phyloP scores from a whole-genome alignment of 2,329 filamentous ascomycete species.

The Zasmidium cellare region DNA sequence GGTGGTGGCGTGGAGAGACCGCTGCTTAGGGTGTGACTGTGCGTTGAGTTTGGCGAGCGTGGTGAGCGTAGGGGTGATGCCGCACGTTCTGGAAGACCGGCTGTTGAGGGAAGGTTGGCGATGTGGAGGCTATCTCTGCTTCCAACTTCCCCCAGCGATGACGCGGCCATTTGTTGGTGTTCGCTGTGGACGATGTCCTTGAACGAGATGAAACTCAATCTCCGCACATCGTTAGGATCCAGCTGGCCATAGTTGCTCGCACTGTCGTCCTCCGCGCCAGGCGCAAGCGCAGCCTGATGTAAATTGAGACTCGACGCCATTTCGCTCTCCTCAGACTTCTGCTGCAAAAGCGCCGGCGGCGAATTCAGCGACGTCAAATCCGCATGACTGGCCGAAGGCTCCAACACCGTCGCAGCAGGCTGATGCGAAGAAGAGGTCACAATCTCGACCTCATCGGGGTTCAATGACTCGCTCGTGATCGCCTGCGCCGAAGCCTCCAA shows the following conservation, averaged over 20 bases:
- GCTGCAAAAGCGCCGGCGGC: constrained; percentile 15
- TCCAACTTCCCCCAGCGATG: constrained; percentile 49
- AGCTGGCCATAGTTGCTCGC: constrained; percentile 75
- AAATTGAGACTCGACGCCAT: constrained; percentile 67
- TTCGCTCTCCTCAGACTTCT: constrained; percentile 24
- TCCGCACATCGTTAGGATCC: constrained; percentile 75
- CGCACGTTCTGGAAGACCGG: constrained; percentile 54
- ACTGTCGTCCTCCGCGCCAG: constrained; percentile 57
- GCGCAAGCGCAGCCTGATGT: constrained; percentile 79
- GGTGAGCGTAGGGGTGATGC: constrained; percentile 80
- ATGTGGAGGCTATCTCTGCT: constrained; percentile 68
- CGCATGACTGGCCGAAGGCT: constrained; percentile 30
- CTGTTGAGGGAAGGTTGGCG: constrained; percentile 18
- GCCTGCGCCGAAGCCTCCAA: constrained; percentile 88
- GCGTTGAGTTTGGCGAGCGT: constrained; percentile 33
- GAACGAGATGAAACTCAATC: constrained; percentile 93
- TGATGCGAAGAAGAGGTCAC: constrained; percentile 84
- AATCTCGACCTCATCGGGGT: constrained; percentile 90
- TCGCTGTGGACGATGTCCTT: constrained; percentile 90
- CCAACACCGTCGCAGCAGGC: constrained; percentile 66
- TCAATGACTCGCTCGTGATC: constrained; percentile 81
- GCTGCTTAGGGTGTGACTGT: constrained; percentile 19
- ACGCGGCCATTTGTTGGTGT: constrained; percentile 47
- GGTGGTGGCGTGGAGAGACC: constrained; percentile 43
- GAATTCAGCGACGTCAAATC: constrained; percentile 28